Evolutionary conservation across 2,329 filamentous ascomycete genomes (phyloP), one percentile per base, ranked within the genome.

Genomic region (Dryadomyces quercivorus): DNA sequence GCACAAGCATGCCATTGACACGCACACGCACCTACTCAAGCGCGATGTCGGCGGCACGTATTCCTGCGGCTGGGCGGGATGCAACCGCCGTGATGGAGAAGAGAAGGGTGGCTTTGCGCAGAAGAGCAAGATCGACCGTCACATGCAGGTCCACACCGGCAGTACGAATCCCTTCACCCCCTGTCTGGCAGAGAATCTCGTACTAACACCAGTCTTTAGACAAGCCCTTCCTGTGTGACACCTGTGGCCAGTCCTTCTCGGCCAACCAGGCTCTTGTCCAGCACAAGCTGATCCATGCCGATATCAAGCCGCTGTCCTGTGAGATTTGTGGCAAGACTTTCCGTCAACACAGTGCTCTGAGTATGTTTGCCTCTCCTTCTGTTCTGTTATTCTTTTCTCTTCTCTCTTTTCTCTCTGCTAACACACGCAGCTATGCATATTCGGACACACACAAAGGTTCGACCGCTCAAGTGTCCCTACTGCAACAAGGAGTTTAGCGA

Each of bases 201-300:
- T 51, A 31, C 52, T 38, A 42, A n/a, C 45, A 21, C 12, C 18
- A 5, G 43, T 36, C 36, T 16, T 6, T 38, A 83, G 81, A 75
- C 62, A 84, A 84, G 65, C 77, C 80, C 7, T 80, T 77, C 55
- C 68, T 71, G 47, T 85, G 81, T 58, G 62, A 69, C 2, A 69
- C 72, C 20, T 87, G 84, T 61, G 70, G 72, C 10, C 70, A 78
- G 55, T 70, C 70, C 3, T 81, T 86, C 61, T 85, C 83, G 0
- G 82, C 82, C 2, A 79, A 82, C 60, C 83, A 86, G 64, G 80
- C 84, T 1, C 72, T 86, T 7, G 77, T 80, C 45, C 83, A 86
- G 63, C 84, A 88, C 60, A 73, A 79, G 63, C 76, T 82, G 18
- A 84, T 78, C 2, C 84, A 88, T 61, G 83, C 81, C 0, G 80